Base-by-base conservation (phyloP, 2,329 filamentous ascomycete species). In the Fusarium metavorans region DNA sequence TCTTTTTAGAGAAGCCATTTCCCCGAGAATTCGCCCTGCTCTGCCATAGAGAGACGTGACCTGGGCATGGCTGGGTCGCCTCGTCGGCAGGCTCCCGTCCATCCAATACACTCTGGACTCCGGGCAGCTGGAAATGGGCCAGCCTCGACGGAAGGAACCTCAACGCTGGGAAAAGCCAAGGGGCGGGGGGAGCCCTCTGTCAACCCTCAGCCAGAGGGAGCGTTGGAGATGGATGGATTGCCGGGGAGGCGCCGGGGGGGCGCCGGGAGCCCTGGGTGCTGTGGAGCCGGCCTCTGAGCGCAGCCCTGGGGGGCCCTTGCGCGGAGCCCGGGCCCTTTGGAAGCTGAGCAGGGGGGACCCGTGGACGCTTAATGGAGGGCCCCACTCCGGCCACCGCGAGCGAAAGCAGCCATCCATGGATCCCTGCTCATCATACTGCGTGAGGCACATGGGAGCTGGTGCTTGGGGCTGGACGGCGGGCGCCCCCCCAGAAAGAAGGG, bases 381-480 rank as follows among this genome's bases (percentile, higher is more conserved):
- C 64, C 69, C 72, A 75, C 73, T 65, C 72, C 69, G 72, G 72
- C 68, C 72, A 74, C 72, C 66, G 70, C 69, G 66, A 73, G 62
- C 59, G 62, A 73, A 60, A 35, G 56, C 32, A 63, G 27, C 18
- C 48, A 54, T 54, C 50, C 27, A 56, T 43, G 14, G 8, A 64
- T 27, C 71, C 67, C 64, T 57, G 59, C 48, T 61, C 37, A 25
- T 34, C 37, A 18, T 34, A 34, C 50, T 52, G 48, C 16, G 20
- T 35, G 35, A 25, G 23, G 37, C 37, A 20, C 30, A 14, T 37
- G 35, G 35, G 16, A 14, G 13, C 7, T 25, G 23, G 23, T 30
- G 20, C 30, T 18, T 8, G 9, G 16, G 16, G 60, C 56, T 45
- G 58, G 20, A n/a, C 39, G 37, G 20, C 43, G 41, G 41, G 50